Evolutionary conservation across 1,139 yeast genomes (phyloP), one percentile per base, ranked within the genome.

Genomic region (Hansenula anomala): DNA sequence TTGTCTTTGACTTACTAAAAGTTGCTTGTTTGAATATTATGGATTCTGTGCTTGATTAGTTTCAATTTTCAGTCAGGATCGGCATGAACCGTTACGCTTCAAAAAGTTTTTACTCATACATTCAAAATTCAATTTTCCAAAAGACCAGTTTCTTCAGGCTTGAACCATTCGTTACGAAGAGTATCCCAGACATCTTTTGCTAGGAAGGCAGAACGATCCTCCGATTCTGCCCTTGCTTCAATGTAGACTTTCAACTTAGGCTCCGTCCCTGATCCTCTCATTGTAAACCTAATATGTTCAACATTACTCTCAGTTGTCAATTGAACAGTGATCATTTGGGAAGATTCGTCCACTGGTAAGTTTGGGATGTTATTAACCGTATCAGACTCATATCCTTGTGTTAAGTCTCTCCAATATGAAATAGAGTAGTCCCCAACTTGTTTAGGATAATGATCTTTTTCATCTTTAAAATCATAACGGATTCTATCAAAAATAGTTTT

Each of bases 241-340:
- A 92, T 81, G 61, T 92, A 92, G 1, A 90, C 87, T 60, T 92
- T 92, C 45, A 92, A 67, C 56, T 92, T 92, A 4, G 97, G 97
- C 58, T 92, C 98, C 0, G 98, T 92, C 10, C 98, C 98, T 5
- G 96, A 87, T 0, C 97, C 97, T 37, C 98, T 71, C 36, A 87
- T 80, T 0, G 97, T 90, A 57, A 90, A 82, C 31, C 96, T 66
- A 2, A 88, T 78, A 17, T 49, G 47, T 28, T 66, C 74, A 4
- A 46, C 51, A 2, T 46, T 43, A 2, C 41, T 36, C 4, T 37
- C 44, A 15, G 50, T 36, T 16, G 31, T 42, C 4, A 61, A 53
- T 29, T 63, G 61, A 1, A 74, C 83, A 0, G 97, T 88, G 45
- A 92, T 82, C 97, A 92, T 92, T 52, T 92, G 95, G 0, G 95